Base-by-base conservation (phyloP, 2,329 filamentous ascomycete genomes). In the Trichoderma brevicompactum region DNA sequence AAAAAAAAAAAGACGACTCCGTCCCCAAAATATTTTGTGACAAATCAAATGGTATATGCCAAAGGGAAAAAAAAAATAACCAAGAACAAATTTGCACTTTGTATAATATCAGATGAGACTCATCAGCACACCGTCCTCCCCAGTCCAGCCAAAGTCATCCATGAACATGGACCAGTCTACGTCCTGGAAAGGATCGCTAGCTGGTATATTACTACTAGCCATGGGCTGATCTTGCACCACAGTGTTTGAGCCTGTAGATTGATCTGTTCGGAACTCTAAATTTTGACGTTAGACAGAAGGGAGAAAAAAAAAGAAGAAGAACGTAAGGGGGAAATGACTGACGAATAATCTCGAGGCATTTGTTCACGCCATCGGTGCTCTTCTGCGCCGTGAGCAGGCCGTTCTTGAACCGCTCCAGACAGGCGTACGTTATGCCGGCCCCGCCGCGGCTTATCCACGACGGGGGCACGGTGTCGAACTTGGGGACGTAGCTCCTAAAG, bases 111-210 rank as follows among this genome's bases (percentile, higher is more conserved):
- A 65, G 10, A 65, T 65, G 17, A 65, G 55, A 13, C 55, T 55
- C 23, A 76, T 65, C 17, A 78, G 71, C 0, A 77, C 69, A 4
- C 72, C 67, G 1, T 75, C 74, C 7, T 74, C 70, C 13, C 72
- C 72, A 2, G 70, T 72, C 81, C 80, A 82, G 66, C 81, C 80
- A 70, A 83, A 82, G 52, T 83, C 82, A 64, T 82, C 80, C 76
- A 83, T 79, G 38, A 83, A 79, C 64, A 81, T 78, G 66, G 79
- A 77, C 81, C 81, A 83, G 71, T 84, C 82, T 46, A 83, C 76
- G 50, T 81, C 78, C 58, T 81, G 79, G 36, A 82, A 74, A 3
- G 74, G 72, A 56, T 81, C 79, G 15, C 23, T 43, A 9, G 50
- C 38, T n/a, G 50, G 58, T 6, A 36, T 43, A 13, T 53, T 62